These are phyloP conservation scores for Protomyces arabidopsidicola DNA, from an alignment of 1,139 yeast species.

Conservation along the genomic window DNA sequence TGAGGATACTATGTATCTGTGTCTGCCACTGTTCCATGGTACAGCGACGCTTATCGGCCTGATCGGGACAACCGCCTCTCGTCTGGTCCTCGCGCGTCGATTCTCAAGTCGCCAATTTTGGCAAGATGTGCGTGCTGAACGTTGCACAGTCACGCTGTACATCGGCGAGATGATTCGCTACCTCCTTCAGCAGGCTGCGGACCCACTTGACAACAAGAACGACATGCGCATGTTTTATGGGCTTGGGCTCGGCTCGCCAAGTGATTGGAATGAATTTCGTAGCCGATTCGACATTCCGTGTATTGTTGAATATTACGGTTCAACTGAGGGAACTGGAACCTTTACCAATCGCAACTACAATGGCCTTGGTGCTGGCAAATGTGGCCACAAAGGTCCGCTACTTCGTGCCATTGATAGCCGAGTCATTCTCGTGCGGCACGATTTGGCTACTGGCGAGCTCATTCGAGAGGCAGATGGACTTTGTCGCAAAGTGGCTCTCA, in stretches of 20 bases:
- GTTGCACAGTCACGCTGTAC: slow-evolving; percentile 66
- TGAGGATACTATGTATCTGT: slow-evolving; percentile 80
- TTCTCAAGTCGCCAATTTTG: slow-evolving; percentile 26
- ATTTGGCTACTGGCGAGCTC: slow-evolving; percentile 1
- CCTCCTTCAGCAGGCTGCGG: slow-evolving; percentile 57
- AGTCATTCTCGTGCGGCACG: neutral
- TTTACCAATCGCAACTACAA: slow-evolving; percentile 75
- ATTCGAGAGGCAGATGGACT: neutral
- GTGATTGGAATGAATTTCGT: slow-evolving; percentile 79
- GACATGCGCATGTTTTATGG: slow-evolving; percentile 44
- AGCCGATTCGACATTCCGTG: slow-evolving; percentile 65
- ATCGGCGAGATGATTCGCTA: slow-evolving; percentile 95
- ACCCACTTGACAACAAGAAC: slow-evolving; percentile 65
- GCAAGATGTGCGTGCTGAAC: slow-evolving; percentile 73
- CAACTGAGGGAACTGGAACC: slow-evolving; percentile 89
- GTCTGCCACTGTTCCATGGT: slow-evolving; percentile 59
- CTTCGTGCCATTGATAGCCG: slow-evolving; percentile 41
- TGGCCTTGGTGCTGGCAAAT: slow-evolving; percentile 80
- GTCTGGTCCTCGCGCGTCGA: neutral
- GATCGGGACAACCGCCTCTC: slow-evolving; percentile 65
- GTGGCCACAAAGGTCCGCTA: slow-evolving; percentile 72
- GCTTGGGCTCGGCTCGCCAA: slow-evolving; percentile 85
- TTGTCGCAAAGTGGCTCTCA: neutral
- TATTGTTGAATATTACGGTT: slow-evolving; percentile 88
- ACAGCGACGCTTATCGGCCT: slow-evolving; percentile 52